These are phyloP conservation scores for Chrysoporthe cubensis DNA, from an alignment of 2,329 filamentous ascomycete species.

Conservation along the genomic window DNA sequence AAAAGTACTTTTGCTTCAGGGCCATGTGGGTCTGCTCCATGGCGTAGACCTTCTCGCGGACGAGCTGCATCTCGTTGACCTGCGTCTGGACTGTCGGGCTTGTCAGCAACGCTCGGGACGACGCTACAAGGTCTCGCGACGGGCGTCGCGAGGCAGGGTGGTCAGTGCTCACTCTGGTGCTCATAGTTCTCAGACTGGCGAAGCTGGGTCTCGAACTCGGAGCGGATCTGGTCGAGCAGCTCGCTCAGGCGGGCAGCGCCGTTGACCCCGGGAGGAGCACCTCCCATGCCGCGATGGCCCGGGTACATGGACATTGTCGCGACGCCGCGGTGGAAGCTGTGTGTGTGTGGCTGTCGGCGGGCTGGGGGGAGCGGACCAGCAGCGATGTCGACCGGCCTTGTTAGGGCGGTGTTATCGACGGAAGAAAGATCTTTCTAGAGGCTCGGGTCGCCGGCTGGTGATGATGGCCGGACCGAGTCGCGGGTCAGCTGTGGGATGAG, in stretches of 20 bases:
- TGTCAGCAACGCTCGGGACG: slow-evolving; percentile 29
- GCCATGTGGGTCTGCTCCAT: slow-evolving; percentile 88
- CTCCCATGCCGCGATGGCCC: slow-evolving; percentile 77
- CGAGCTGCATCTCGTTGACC: slow-evolving; percentile 92
- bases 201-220: slow-evolving; percentile 86
- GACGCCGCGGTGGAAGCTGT: not conserved
- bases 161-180: slow-evolving; percentile 72
- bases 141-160: slow-evolving; percentile 8
- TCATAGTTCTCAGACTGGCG: slow-evolving; percentile 86
- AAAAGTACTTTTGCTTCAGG: slow-evolving; percentile 85
- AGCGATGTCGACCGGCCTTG: not conserved
- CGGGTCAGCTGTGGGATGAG: slow-evolving; percentile 14
- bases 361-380: not conserved
- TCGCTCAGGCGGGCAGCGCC: slow-evolving; percentile 75
- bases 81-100: slow-evolving; percentile 75
- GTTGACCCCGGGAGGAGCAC: slow-evolving; percentile 60
- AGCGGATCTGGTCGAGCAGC: slow-evolving; percentile 86
- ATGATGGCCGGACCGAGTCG: not conserved
- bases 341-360: slow-evolving; percentile 1
- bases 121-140: slow-evolving; percentile 7
- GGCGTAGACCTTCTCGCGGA: slow-evolving; percentile 89
- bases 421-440: not conserved
- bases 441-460: not conserved
- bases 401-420: not conserved
- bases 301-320: slow-evolving; percentile 78